These are phyloP conservation scores for Bruguiera sexangula DNA, from an alignment of 345 rosid species.

Conservation along the genomic window DNA sequence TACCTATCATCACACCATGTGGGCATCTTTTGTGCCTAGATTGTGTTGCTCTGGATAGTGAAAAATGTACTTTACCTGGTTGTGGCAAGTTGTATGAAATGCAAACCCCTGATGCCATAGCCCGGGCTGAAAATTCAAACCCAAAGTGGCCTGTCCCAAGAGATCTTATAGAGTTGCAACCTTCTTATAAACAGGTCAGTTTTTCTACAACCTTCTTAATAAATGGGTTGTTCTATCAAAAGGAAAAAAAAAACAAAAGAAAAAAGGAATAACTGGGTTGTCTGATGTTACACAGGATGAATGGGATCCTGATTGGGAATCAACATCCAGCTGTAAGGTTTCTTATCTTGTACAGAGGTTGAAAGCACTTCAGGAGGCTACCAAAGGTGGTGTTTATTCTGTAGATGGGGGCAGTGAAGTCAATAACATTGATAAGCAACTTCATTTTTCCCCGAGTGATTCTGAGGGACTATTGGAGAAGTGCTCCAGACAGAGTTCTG, in stretches of 20 bases:
- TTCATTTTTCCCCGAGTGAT: conserved; percentile 17
- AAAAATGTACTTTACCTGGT: conserved; percentile 67
- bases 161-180: conserved; percentile 96
- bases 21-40: conserved; percentile 85
- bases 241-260: no score
- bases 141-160: conserved; percentile 97
- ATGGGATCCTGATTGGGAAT: conserved; percentile 98
- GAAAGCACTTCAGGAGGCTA: conserved; percentile 57
- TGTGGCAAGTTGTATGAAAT: conserved; percentile 79
- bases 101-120: conserved; percentile 74
- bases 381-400: conserved; percentile 23
- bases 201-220: conserved; percentile 6
- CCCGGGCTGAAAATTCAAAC: conserved; percentile 90
- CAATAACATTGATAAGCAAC: conserved; percentile 27
- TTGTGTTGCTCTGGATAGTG: conserved; percentile 74
- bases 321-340: conserved; percentile 93
- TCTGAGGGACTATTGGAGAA: conserved; percentile 21
- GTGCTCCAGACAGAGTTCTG: conserved; percentile 23
- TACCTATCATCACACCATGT: conserved; percentile 89
- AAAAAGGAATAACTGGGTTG: not conserved
- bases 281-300: conserved; percentile 59
- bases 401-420: conserved; percentile 20
- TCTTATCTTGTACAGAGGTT: conserved; percentile 70
- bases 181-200: conserved; percentile 86
- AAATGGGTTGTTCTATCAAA: not conserved